Percentiles rank a stretch among this genome's conserved stretches.
phyloP scores from a whole-genome alignment of 2,329 filamentous ascomycete species.

The Hypoxylon sp. region DNA sequence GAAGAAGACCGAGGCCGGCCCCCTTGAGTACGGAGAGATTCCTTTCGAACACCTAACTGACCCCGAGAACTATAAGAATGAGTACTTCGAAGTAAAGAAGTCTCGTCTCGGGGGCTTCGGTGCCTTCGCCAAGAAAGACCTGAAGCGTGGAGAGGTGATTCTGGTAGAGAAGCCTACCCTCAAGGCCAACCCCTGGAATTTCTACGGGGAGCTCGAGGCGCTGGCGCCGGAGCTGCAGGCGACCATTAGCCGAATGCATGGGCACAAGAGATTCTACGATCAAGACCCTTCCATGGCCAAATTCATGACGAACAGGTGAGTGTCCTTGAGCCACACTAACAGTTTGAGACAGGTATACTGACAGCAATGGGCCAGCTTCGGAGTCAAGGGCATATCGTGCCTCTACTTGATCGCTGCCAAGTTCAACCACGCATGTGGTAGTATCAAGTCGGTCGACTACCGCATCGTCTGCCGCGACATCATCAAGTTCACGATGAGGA shows the following conservation, averaged over 20 bases:
- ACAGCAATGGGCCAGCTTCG: slow-evolving; percentile 21
- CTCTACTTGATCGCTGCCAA: slow-evolving; percentile 65
- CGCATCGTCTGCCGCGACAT: slow-evolving; percentile 34
- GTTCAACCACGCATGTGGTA: slow-evolving; percentile 69
- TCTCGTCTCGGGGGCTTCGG: slow-evolving; percentile 61
- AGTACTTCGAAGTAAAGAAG: slow-evolving; percentile 55
- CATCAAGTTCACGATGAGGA: slow-evolving; percentile 57
- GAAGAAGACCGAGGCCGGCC: background rate
- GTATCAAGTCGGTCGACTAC: slow-evolving; percentile 59
- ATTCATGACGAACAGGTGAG: slow-evolving; percentile 62
- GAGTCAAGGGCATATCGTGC: slow-evolving; percentile 44
- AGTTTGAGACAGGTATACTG: background rate
- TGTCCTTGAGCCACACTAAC: background rate
- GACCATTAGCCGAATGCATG: slow-evolving; percentile 55
- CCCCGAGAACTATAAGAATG: slow-evolving; percentile 51
- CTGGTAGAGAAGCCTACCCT: slow-evolving; percentile 61
- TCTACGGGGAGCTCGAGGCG: slow-evolving; percentile 53
- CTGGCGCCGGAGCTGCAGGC: slow-evolving; percentile 50
- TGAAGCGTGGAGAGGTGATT: slow-evolving; percentile 56
- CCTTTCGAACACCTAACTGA: slow-evolving; percentile 8
- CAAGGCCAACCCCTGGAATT: slow-evolving; percentile 42
- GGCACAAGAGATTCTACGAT: slow-evolving; percentile 47
- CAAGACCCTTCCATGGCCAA: slow-evolving; percentile 53
- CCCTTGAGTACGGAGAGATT: slow-evolving; percentile 20
- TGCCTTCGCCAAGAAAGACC: slow-evolving; percentile 57